Base-by-base conservation (phyloP, 495 filamentous ascomycete species). In the Podospora anserina region DNA sequence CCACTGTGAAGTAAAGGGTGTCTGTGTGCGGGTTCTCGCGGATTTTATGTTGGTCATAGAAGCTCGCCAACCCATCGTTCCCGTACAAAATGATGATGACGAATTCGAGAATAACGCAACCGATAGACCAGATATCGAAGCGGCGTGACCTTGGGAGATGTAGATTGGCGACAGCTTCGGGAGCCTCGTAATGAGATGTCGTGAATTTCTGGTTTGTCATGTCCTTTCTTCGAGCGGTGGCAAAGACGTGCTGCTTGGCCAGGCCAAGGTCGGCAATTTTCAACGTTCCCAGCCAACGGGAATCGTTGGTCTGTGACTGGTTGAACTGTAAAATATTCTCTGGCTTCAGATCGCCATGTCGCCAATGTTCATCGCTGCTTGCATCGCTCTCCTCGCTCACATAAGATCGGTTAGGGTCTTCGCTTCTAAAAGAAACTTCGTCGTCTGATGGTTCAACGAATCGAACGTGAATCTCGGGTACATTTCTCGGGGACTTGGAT, bases 71-170 rank as follows among this genome's bases (percentile, higher is more conserved):
- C 6, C 49, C 65, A 1, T 70, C 27, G 11, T 60, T 18, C 2
- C 77, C 78, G 59, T 78, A 73, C 5, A 81, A 70, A n/a, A 80
- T 26, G 77, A 78, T 79, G n/a, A 79, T 69, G 13, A 79, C 58
- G 53, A 77, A 69, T 63, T 81, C 79, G 9, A 81, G 56, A 11
- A 58, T 71, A 19, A 80, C 72, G 66, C 79, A 81, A 5, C 79
- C 79, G 63, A 81, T 76, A n/a, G 78, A 74, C 78, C 78, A 81
- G 1, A 80, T 76, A 64, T 81, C 79, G 34, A 78, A 80, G 0
- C 73, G 72, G 0, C 77, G 75, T 13, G 72, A 75, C 5, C 65
- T 19, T 2, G 57, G 34, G 15, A 70, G 16, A 71, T 70, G 13
- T 2, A 20, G 19, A 13, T 59, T 59, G 1, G 30, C 67, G 18